These are phyloP conservation scores for Pichia sp. DNA, from an alignment of 1,139 yeast species.

Conservation along the genomic window DNA sequence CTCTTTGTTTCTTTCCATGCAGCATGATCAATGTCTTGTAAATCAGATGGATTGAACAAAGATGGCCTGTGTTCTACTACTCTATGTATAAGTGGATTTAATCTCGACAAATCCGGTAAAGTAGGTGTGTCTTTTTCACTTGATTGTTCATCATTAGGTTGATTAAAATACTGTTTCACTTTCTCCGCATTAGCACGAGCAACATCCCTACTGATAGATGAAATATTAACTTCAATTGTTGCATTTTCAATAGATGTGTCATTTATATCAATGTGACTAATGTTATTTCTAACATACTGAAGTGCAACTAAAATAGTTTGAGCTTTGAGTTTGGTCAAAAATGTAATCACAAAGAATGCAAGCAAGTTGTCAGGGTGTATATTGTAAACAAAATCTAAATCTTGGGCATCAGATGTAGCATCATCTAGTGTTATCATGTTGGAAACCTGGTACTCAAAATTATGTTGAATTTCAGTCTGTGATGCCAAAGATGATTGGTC, in stretches of 20 bases:
- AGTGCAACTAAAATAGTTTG: constrained; percentile 31
- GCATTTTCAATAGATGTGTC: background rate
- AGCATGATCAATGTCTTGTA: constrained; percentile 35
- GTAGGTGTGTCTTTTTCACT: constrained; percentile 16
- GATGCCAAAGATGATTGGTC: too few species aligned
- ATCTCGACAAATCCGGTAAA: constrained; percentile 18
- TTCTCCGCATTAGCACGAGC: constrained; percentile 3
- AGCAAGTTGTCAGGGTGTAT: constrained; percentile 13
- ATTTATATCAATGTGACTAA: constrained; percentile 7
- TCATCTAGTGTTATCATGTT: constrained; percentile 7
- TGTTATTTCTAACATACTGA: constrained; percentile 15
- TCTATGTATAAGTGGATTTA: constrained; percentile 19
- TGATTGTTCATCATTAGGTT: background rate
- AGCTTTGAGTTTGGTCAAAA: constrained; percentile 32
- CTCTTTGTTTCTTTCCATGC: constrained; percentile 36
- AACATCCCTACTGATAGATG: background rate
- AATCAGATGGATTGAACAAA: constrained; percentile 26
- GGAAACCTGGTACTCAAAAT: constrained; percentile 5
- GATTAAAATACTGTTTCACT: background rate
- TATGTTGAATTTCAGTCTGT: background rate
- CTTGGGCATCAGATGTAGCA: constrained; percentile 18
- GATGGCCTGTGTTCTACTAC: constrained; percentile 23
- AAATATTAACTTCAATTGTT: background rate
- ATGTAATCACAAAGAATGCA: constrained; percentile 25
- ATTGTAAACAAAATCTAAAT: constrained; percentile 23